Evolutionary conservation across 768 basidiomycete species (phyloP).

Genomic region (Tylopilus vinaceipallidus): DNA sequence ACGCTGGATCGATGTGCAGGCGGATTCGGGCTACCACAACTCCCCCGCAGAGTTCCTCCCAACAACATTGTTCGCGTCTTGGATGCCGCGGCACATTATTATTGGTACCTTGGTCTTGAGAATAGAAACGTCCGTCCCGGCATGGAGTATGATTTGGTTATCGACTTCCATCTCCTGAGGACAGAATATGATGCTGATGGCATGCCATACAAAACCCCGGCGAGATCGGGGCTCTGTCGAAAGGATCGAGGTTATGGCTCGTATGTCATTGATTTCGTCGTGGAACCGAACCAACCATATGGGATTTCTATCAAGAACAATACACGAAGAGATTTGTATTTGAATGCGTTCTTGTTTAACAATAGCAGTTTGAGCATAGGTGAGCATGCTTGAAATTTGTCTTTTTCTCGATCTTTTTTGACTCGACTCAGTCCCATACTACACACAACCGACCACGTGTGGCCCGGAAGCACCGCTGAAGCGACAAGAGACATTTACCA

Average conservation of each 20-base stretch:
- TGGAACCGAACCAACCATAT: slow-evolving; percentile 26
- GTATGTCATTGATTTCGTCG: slow-evolving; percentile 18
- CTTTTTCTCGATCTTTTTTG: neutral
- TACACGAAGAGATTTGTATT: slow-evolving; percentile 33
- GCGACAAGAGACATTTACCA: no score
- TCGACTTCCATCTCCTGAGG: slow-evolving; percentile 13
- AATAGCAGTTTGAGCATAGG: slow-evolving; percentile 38
- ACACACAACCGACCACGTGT: neutral
- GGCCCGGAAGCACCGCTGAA: slow-evolving; percentile 11
- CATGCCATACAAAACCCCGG: neutral
- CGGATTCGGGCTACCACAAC: neutral
- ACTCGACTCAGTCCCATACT: slow-evolving; percentile 9
- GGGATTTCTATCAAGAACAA: slow-evolving; percentile 39
- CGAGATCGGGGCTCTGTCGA: slow-evolving; percentile 1
- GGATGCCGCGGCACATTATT: slow-evolving; percentile 17
- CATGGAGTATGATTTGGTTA: neutral
- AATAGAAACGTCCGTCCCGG: neutral
- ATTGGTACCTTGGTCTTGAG: slow-evolving; percentile 19
- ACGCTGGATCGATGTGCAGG: slow-evolving; percentile 1
- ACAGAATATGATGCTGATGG: slow-evolving; percentile 1
- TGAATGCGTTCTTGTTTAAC: slow-evolving; percentile 44
- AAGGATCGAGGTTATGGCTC: neutral
- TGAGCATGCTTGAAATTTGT: slow-evolving; percentile 3
- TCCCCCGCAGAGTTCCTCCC: neutral
- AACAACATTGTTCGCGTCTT: neutral